Conservation (phyloP, 2,329 filamentous ascomycete genomes). For the Aspergillus costaricaensis region DNA sequence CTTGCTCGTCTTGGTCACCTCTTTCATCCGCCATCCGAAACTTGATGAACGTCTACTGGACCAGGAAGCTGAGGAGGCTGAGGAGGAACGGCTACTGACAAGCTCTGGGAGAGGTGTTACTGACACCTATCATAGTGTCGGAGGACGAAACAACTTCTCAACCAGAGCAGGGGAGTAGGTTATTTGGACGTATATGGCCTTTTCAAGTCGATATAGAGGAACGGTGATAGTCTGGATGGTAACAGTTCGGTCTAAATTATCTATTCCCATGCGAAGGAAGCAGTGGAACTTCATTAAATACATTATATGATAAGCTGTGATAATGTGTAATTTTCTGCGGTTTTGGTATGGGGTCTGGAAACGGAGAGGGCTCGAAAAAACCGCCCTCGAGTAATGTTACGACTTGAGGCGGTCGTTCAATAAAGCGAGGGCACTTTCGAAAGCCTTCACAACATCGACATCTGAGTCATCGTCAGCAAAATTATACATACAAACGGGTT, state of each 20-base stretch:
- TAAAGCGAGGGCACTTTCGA: conserved; percentile 50
- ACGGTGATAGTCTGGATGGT: too few species aligned
- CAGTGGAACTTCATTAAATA: not conserved
- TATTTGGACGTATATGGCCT: not conserved
- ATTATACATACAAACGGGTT: not conserved
- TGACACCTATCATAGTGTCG: conserved; percentile 87
- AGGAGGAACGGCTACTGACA: conserved; percentile 88
- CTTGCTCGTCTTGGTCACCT: conserved; percentile 74
- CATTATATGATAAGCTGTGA: not conserved
- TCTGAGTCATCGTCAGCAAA: conserved; percentile 34
- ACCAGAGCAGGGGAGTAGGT: conserved; percentile 34
- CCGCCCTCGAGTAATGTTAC: conserved; percentile 4
- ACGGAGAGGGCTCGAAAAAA: not conserved
- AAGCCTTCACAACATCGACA: conserved; percentile 50
- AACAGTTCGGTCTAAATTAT: too few species aligned
- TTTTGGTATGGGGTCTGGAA: not conserved
- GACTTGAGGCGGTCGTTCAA: conserved; percentile 36
- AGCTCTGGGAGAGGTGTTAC: conserved; percentile 79
- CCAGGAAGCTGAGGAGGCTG: conserved; percentile 84
- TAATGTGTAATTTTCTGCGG: not conserved
- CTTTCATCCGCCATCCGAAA: conserved; percentile 77
- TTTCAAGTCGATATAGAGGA: too few species aligned
- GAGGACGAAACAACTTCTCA: conserved; percentile 46
- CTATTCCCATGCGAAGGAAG: not conserved
- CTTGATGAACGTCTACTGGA: conserved; percentile 77